Percentiles rank a stretch among this genome's conserved stretches.
phyloP scores from a whole-genome alignment of 2,329 filamentous ascomycete genomes.

The Diplodia seriata region DNA sequence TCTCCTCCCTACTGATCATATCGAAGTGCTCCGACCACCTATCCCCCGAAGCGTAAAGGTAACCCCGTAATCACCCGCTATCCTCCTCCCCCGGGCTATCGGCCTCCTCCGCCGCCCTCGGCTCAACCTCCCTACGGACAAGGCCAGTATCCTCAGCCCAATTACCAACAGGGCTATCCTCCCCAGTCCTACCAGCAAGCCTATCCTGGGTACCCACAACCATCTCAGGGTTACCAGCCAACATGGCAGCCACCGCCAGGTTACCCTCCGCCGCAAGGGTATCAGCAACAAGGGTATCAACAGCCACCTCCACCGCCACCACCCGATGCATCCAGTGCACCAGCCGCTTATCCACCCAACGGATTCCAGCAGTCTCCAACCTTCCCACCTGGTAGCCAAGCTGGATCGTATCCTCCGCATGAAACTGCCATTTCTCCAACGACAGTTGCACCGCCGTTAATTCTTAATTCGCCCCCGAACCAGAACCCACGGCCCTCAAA shows the following conservation, averaged over 20 bases:
- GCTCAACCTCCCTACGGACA: slow-evolving; percentile 30
- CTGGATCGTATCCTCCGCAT: slow-evolving; percentile 9
- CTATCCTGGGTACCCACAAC: slow-evolving; percentile 39
- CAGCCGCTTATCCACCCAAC: slow-evolving; percentile 18
- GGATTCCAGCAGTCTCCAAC: slow-evolving; percentile 30
- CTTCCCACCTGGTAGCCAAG: slow-evolving; percentile 13
- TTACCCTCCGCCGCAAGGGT: slow-evolving; percentile 37
- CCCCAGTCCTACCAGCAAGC: slow-evolving; percentile 36
- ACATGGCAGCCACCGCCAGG: slow-evolving; percentile 22
- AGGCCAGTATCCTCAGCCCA: slow-evolving; percentile 37
- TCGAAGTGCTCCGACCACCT: slow-evolving; percentile 36
- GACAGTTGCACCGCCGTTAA: neutral
- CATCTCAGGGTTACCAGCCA: slow-evolving; percentile 37
- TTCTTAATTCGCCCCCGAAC: slow-evolving; percentile 6
- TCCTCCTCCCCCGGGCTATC: slow-evolving; percentile 58
- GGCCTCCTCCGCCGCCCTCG: slow-evolving; percentile 38
- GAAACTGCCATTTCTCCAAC: slow-evolving; percentile 23
- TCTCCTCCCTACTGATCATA: slow-evolving; percentile 20
- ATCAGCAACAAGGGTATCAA: slow-evolving; percentile 39
- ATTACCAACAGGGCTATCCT: slow-evolving; percentile 39
- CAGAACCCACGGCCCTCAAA: slow-evolving; percentile 24
- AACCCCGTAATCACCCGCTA: slow-evolving; percentile 59
- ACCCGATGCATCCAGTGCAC: slow-evolving; percentile 13
- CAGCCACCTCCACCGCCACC: slow-evolving; percentile 32
- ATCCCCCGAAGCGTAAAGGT: slow-evolving; percentile 54